Percentiles rank a stretch among this genome's conserved stretches.
Evolutionary conservation across 306 rosid genomes (phyloP).

Genomic region (Alnus rubra): DNA sequence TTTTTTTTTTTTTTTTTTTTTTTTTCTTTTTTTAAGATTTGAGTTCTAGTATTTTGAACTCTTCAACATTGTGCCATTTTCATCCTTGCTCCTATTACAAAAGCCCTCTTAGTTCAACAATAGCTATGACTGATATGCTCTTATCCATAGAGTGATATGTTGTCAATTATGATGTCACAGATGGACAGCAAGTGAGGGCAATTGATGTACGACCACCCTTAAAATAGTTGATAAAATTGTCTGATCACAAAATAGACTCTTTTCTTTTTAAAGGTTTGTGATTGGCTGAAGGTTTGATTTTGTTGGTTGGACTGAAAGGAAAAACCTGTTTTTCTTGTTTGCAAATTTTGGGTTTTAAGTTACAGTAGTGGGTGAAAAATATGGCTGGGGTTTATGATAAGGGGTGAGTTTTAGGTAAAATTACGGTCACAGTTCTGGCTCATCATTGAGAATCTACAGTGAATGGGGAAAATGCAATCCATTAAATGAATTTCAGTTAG

Average conservation of each 20-base stretch:
- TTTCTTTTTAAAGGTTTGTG: neutral
- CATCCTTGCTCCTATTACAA: neutral
- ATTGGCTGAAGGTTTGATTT: neutral
- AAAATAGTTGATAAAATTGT: neutral
- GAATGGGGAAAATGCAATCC: constrained; percentile 8
- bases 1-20: neutral
- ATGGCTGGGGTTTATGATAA: neutral
- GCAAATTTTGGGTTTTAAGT: neutral
- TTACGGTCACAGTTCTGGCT: neutral
- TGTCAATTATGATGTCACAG: neutral
- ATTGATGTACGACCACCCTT: neutral
- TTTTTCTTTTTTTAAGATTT: neutral
- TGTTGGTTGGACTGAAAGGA: neutral
- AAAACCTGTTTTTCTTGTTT: neutral
- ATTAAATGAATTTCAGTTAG: neutral
- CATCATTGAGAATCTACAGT: neutral
- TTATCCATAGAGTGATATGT: no score
- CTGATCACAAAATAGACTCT: neutral
- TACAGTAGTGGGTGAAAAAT: neutral
- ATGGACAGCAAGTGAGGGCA: neutral
- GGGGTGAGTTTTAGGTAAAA: neutral
- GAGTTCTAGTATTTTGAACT: neutral
- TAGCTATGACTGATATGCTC: neutral
- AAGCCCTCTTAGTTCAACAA: neutral
- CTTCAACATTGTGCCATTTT: neutral